These are phyloP conservation scores for Parsonsia alboflavescens DNA, from an alignment of 257 asterid species.

Conservation along the genomic window DNA sequence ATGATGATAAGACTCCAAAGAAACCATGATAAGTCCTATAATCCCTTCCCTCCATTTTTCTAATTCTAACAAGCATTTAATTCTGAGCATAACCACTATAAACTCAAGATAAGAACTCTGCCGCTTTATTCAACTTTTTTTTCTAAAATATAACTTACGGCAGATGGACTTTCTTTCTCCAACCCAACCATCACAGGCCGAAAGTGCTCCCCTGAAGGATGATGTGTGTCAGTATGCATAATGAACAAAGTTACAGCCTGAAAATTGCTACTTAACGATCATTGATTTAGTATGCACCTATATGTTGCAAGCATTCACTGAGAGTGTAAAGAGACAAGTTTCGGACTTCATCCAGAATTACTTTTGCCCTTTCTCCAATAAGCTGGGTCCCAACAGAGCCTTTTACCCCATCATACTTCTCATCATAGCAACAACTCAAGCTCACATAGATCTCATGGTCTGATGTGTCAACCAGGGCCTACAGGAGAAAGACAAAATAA, in stretches of 20 bases:
- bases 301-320: slow-evolving; percentile 73
- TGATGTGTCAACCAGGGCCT: slow-evolving; percentile 79
- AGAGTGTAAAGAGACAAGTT: slow-evolving; percentile 63
- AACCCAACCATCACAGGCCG: slow-evolving; percentile 64
- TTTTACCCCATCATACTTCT: slow-evolving; percentile 57
- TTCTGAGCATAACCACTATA: not conserved
- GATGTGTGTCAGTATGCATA: slow-evolving; percentile 22
- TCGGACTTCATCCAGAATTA: slow-evolving; percentile 83
- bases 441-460: slow-evolving; percentile 83
- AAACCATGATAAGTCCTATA: not conserved
- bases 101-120: not conserved
- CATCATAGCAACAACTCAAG: slow-evolving; percentile 76
- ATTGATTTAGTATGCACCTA: slow-evolving; percentile 45
- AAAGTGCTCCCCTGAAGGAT: slow-evolving; percentile 76
- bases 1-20: not conserved
- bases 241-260: slow-evolving; percentile 7
- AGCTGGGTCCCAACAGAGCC: slow-evolving; percentile 97
- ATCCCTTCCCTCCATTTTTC: not conserved
- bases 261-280: slow-evolving; percentile 5
- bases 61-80: not conserved
- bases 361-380: slow-evolving; percentile 83
- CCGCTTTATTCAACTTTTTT: not conserved
- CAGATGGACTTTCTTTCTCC: slow-evolving; percentile 50
- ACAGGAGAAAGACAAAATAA: slow-evolving; percentile 16
- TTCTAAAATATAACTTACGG: slow-evolving; percentile 44